Base-by-base conservation (phyloP, 2,329 filamentous ascomycete species). In the Diaporthe nobilis region DNA sequence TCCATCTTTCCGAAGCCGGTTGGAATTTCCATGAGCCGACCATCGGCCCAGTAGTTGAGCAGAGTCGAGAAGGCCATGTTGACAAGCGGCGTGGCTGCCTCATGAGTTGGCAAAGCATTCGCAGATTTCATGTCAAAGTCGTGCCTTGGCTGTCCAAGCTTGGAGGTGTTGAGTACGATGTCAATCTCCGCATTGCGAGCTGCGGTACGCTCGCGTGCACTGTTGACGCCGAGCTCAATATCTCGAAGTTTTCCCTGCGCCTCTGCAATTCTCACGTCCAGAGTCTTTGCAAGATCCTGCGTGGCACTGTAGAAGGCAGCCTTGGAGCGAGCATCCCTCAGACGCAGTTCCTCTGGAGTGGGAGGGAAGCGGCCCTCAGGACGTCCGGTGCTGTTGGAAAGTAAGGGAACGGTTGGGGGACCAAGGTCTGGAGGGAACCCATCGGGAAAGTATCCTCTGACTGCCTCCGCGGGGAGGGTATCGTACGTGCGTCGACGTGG, bases 41-140 rank as follows among this genome's bases (percentile, higher is more conserved):
- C 71, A 34, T 71, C 71, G 42, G 79, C 78, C 71, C 77, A 79
- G 71, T 79, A 78, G 4, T 76, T 76, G 51, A 79, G 72, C 47
- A 87, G 75, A 6, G 81, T 81, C 28, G 80, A 82, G 74, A 86
- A 83, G 4, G 82, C 81, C 83, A 88, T 84, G 67, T 83, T 85
- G 13, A 90, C 72, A 15, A 89, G 81, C 2, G 87, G 86, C 17
- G 81, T 79, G 15, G 83, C 82, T 71, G 87, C 85, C 67, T 87
- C 84, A 2, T 81, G 77, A 3, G 81, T 80, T 6, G 85, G 80
- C 77, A 85, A 85, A 9, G 73, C 74, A 75, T 84, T 85, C 42
- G 84, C 85, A 49, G 87, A 82, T 2, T 82, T 79, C n/a, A 86
- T 76, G n/a, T 78, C 79, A 22, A 75, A 61, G n/a, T 72, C 60